Conservation (phyloP, 139 green algal species). For the Protoeuglena noctilucae region DNA sequence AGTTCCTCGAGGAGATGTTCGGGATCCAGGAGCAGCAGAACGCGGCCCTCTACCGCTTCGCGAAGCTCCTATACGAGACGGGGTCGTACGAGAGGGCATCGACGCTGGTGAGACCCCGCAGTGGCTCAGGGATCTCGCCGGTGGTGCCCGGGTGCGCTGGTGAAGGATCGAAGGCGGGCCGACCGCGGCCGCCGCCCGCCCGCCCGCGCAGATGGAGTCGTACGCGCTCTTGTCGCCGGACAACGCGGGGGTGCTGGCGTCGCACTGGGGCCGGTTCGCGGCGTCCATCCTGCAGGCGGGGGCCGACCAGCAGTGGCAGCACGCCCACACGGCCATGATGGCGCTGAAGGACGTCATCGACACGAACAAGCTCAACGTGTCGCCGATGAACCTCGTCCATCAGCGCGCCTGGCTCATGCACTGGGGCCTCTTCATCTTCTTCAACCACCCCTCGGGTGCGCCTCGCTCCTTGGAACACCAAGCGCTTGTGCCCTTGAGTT, state of each 20-base stretch:
- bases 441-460: no score
- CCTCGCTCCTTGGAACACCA: no score
- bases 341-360: constrained; percentile 89
- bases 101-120: no score
- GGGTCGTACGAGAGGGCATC: constrained; percentile 88
- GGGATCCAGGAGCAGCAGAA: constrained; percentile 74
- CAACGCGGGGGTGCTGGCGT: constrained; percentile 54
- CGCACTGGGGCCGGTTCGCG: constrained; percentile 92
- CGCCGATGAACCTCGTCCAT: constrained; percentile 74
- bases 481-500: no score
- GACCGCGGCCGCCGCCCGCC: no score
- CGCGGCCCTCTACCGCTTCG: constrained; percentile 91
- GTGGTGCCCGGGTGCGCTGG: no score
- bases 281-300: constrained; percentile 79
- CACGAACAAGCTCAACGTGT: constrained; percentile 60
- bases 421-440: constrained; percentile 95
- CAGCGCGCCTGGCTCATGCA: constrained; percentile 97
- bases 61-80: constrained; percentile 98
- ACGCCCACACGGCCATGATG: constrained; percentile 73
- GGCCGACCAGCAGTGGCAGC: constrained; percentile 45
- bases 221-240: constrained; percentile 80
- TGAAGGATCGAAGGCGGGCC: no score
- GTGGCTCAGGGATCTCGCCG: no score
- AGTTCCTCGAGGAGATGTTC: constrained; percentile 64
- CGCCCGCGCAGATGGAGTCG: constrained; percentile 83